A percentile compares a stretch with the other conserved stretches of the same genome.
phyloP scores from a whole-genome alignment of 148 eudicot species.

The Chenopodium formosanum region DNA sequence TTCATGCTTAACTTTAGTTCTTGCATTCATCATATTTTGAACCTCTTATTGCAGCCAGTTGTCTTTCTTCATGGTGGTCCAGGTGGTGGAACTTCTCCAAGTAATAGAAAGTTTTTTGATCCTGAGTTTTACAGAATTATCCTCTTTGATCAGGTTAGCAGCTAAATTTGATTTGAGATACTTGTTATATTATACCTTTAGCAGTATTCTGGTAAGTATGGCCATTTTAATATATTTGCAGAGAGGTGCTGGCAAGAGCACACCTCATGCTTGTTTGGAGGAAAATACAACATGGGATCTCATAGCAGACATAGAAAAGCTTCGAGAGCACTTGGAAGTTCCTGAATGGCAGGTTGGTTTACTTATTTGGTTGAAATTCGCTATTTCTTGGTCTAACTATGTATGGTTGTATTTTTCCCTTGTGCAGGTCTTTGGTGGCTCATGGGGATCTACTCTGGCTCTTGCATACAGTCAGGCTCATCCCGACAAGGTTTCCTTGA shows the following conservation, averaged over 20 bases:
- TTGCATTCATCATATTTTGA: neutral
- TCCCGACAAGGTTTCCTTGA: conserved; percentile 63
- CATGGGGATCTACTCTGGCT: conserved; percentile 99
- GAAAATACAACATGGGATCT: conserved; percentile 99
- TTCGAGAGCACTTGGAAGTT: conserved; percentile 77
- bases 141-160: conserved; percentile 86
- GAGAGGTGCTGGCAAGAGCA: conserved; percentile 98
- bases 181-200: neutral
- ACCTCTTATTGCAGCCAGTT: conserved; percentile 69
- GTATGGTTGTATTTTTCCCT: conserved; percentile 12
- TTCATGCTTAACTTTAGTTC: neutral
- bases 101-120: conserved; percentile 87
- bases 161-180: conserved; percentile 10
- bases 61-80: conserved; percentile 99
- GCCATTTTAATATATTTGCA: conserved; percentile 28
- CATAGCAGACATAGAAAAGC: conserved; percentile 77
- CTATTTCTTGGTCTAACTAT: neutral
- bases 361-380: conserved; percentile 7
- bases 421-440: conserved; percentile 93
- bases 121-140: conserved; percentile 87
- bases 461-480: conserved; percentile 93
- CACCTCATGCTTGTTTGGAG: conserved; percentile 81
- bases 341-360: conserved; percentile 89
- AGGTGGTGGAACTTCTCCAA: conserved; percentile 96
- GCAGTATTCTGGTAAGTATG: neutral